These are phyloP conservation scores for Urostyla sp. DNA, from an alignment of 73 alveolate genomes.

Conservation along the genomic window DNA sequence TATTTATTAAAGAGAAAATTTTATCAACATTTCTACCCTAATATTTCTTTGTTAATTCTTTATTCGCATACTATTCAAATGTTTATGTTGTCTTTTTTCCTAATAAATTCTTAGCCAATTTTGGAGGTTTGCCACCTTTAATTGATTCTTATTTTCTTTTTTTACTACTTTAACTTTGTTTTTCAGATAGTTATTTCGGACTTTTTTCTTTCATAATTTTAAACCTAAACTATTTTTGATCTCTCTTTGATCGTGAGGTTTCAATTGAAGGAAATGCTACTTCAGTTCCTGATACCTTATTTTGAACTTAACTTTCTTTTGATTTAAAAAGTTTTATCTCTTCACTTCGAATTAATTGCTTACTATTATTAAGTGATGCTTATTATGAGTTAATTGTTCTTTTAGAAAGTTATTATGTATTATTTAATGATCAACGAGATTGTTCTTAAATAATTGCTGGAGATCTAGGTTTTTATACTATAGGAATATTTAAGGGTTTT, in stretches of 20 bases:
- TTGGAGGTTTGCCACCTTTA: constrained; percentile 5
- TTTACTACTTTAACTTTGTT: background rate
- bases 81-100: background rate
- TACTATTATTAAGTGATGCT: no score
- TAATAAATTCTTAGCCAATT: background rate
- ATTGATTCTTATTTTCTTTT: background rate
- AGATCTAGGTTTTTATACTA: no score
- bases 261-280: constrained; percentile 24
- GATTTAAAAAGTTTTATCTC: no score
- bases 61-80: background rate
- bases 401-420: no score
- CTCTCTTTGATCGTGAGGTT: constrained; percentile 34
- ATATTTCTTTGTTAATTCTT: background rate
- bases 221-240: constrained; percentile 1
- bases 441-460: no score
- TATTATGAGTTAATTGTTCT: no score
- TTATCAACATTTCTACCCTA: background rate
- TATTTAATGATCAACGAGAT: no score
- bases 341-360: no score
- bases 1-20: background rate
- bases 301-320: no score
- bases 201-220: background rate
- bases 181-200: background rate
- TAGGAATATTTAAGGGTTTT: no score
- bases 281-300: no score